Base-by-base conservation (phyloP, 345 rosid species). In the Boechera divaricarpa region DNA sequence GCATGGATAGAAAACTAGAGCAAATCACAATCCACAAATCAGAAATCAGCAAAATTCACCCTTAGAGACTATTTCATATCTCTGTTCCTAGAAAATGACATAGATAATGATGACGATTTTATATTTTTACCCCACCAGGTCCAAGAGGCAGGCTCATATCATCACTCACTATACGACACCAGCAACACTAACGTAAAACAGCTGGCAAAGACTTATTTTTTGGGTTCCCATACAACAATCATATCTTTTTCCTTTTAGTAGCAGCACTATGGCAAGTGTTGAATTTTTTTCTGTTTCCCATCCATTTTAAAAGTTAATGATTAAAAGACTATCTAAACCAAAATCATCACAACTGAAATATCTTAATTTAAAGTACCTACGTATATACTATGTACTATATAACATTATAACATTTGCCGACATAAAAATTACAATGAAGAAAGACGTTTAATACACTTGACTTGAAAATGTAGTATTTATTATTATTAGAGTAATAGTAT, bases 121-220 rank as follows among this genome's bases (percentile, higher is more conserved):
- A 72, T 45, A 67, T 48, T 36, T 70, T 57, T 36, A 48, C 62
- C 57, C 72, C 61, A 59, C 59, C 32, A 66, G 24, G 64, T 78
- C 77, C 77, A 72, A 10, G 18, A 73, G 39, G 64, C 48, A 70
- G 10, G 38, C 59, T 67, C 70, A 69, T 63, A 47, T 16, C 65
- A 42, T 67, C 77, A 64, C 73, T 67, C 74, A 45, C 82, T 79
- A 73, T 3, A 73, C 70, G 74, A 73, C 82, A 79, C 75, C 26
- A 68, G 31, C 78, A 67, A 61, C 66, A 68, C 75, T 67, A 68
- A 73, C 66, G 74, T 62, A 61, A 61, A 28, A 79, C 78, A 79
- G 82, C 78, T 79, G 78, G 74, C 64, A 73, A 52, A 38, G 53
- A 79, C 78, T 73, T 57, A 6, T 0, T 4, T 48, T 8, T 36